phyloP scores from a whole-genome alignment of 75 land plant genomes.

The Gnetum montanum region DNA sequence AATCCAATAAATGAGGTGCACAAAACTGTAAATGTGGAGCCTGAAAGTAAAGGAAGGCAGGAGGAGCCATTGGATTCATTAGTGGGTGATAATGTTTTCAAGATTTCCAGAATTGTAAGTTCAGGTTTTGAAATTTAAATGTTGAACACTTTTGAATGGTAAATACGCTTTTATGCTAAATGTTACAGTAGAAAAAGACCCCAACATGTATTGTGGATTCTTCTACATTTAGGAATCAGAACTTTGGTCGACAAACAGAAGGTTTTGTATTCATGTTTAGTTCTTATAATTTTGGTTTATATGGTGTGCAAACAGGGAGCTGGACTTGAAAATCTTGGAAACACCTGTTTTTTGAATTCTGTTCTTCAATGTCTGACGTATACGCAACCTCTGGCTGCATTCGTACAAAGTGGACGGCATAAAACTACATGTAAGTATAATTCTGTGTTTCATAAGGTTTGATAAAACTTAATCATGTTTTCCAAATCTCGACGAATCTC shows the following conservation, averaged over 20 bases:
- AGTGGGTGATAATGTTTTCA: not conserved
- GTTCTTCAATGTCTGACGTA: slow-evolving; percentile 92
- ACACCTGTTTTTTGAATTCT: slow-evolving; percentile 87
- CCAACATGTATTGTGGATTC: not conserved
- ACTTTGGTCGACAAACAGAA: not conserved
- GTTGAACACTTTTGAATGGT: not conserved
- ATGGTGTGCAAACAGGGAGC: too few species aligned
- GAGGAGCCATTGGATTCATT: slow-evolving; percentile 23
- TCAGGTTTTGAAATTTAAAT: not conserved
- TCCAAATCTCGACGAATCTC: not conserved
- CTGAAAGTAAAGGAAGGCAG: not conserved
- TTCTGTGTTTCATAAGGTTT: not conserved
- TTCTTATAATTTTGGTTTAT: too few species aligned
- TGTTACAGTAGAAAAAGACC: not conserved
- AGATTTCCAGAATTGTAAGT: not conserved
- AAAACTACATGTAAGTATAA: slow-evolving; percentile 74
- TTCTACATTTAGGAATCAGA: not conserved
- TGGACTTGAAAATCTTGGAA: slow-evolving; percentile 81
- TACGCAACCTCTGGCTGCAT: slow-evolving; percentile 79
- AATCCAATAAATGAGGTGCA: not conserved
- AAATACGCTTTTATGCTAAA: too few species aligned
- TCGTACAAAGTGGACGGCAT: slow-evolving; percentile 77
- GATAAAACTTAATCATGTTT: not conserved
- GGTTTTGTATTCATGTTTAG: not conserved
- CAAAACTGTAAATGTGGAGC: not conserved